These are phyloP conservation scores for Diutina neorugosa DNA, from an alignment of 1,139 yeast genomes.

Conservation along the genomic window DNA sequence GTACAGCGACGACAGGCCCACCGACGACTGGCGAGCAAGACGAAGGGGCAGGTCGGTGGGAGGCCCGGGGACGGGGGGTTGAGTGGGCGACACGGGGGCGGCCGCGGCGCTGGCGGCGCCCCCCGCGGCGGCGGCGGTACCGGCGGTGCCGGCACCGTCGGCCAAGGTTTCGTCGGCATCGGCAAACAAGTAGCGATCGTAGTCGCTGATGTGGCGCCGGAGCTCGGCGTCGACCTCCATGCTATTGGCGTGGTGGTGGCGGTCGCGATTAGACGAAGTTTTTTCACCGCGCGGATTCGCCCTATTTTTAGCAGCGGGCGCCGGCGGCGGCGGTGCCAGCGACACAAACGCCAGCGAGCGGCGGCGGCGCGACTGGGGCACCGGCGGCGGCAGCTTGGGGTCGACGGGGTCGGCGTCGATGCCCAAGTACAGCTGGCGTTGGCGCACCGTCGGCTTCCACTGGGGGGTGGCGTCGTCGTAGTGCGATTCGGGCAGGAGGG, in stretches of 20 bases:
- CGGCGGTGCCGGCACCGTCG: constrained; percentile 7
- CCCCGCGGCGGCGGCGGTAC: constrained; percentile 6
- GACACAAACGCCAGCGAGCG: neutral
- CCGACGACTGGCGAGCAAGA: neutral
- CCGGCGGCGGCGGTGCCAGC: neutral
- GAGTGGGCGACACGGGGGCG: constrained; percentile 1
- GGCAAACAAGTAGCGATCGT: constrained; percentile 20
- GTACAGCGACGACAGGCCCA: constrained; percentile 1
- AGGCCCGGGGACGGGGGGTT: neutral
- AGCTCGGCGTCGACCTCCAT: neutral
- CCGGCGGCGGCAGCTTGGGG: neutral
- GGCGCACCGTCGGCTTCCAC: constrained; percentile 1
- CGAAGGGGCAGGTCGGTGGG: neutral
- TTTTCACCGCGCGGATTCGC: constrained; percentile 8
- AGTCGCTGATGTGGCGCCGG: constrained; percentile 20
- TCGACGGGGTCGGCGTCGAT: neutral
- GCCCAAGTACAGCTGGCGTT: constrained; percentile 1
- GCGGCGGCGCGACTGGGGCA: neutral
- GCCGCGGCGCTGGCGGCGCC: neutral
- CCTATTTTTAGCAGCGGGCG: constrained; percentile 7
- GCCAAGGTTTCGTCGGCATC: constrained; percentile 12
- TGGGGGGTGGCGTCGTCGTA: neutral
- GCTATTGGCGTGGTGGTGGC: neutral
- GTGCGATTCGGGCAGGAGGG: neutral
- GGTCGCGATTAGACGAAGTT: constrained; percentile 8